phyloP scores from a whole-genome alignment of 1,284 basidiomycete genomes.

The Calocybe gambosa region DNA sequence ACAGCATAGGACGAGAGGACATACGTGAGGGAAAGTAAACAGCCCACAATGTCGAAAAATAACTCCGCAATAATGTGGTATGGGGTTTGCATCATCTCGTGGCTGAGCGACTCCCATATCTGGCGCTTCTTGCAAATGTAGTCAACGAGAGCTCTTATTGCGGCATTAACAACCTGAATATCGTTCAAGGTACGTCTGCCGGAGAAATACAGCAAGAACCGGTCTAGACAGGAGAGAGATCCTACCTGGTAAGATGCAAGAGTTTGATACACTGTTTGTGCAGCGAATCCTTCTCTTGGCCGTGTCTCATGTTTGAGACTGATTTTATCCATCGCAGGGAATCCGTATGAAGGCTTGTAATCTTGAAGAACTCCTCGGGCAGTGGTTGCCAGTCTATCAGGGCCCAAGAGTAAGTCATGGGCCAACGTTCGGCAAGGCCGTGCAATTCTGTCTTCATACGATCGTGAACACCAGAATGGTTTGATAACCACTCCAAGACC shows the following conservation, averaged over 20 bases:
- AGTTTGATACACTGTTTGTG: neutral
- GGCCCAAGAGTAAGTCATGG: neutral
- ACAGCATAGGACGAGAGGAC: neutral
- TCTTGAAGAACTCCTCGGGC: neutral
- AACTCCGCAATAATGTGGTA: constrained; percentile 3
- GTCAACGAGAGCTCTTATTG: neutral
- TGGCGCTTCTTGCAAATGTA: neutral
- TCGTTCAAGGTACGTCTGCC: neutral
- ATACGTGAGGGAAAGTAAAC: neutral
- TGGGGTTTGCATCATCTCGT: constrained; percentile 1
- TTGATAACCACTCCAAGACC: neutral
- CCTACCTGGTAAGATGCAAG: neutral
- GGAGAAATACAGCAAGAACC: neutral
- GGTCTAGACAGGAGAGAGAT: neutral
- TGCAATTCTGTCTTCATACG: neutral
- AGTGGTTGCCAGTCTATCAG: neutral
- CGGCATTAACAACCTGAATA: neutral
- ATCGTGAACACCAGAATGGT: neutral
- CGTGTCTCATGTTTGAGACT: neutral
- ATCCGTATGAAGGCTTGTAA: neutral
- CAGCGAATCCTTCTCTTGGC: neutral
- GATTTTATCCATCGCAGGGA: neutral
- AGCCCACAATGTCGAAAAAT: constrained; percentile 3
- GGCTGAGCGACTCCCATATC: neutral
- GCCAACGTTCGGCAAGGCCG: neutral